phyloP scores from a whole-genome alignment of 202 grass and related monocot genomes.

The Carex sylvatica region DNA sequence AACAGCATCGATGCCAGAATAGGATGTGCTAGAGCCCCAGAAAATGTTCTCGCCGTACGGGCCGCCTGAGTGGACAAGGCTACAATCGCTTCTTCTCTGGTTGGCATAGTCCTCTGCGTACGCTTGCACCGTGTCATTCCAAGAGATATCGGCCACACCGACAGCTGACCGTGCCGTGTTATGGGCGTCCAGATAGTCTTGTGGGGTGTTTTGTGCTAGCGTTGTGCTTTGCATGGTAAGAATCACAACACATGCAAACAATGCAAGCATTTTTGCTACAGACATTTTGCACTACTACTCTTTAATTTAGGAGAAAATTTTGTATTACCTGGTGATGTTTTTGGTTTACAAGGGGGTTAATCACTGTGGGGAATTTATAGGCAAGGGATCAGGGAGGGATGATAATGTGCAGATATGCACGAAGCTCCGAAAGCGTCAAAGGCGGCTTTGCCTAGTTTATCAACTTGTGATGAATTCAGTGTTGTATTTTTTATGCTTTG shows the following conservation, averaged over 20 bases:
- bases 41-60: conserved; percentile 39
- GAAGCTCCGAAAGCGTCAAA: no score
- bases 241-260: not conserved
- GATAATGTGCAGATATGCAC: no score
- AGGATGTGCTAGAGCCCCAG: not conserved
- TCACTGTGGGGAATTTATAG: no score
- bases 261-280: not conserved
- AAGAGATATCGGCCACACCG: conserved; percentile 10
- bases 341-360: no score
- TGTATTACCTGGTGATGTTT: no score
- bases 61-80: not conserved
- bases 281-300: not conserved
- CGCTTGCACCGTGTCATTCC: not conserved
- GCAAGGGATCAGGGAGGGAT: no score
- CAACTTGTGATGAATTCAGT: no score
- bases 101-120: no score
- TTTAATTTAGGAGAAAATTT: no score
- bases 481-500: no score
- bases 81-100: not conserved
- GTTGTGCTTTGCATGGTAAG: not conserved
- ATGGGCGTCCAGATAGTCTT: not conserved
- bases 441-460: no score
- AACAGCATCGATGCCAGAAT: conserved; percentile 9
- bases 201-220: no score
- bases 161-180: conserved; percentile 1